Percentiles rank a stretch among this genome's conserved stretches.
phyloP scores from a whole-genome alignment of 805 yeast genomes.

The Blastobotrys terrestris region DNA sequence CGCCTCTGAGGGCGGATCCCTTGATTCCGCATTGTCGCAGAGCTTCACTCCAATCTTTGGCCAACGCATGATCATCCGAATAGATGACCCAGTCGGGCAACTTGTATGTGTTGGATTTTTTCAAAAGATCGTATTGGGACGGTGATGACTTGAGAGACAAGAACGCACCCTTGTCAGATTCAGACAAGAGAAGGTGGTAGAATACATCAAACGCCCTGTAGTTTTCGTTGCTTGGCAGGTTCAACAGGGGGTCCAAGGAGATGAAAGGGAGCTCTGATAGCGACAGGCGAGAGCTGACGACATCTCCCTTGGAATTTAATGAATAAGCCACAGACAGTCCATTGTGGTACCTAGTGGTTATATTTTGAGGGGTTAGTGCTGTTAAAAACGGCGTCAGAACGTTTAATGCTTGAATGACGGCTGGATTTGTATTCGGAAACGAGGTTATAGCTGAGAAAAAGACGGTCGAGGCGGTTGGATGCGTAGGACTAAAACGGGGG shows the following conservation, averaged over 20 bases:
- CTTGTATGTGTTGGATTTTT: constrained; percentile 24
- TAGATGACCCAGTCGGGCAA: constrained; percentile 32
- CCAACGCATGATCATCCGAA: constrained; percentile 35
- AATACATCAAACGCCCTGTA: constrained; percentile 33
- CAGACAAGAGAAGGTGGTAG: constrained; percentile 31
- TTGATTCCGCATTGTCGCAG: constrained; percentile 30
- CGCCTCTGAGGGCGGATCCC: constrained; percentile 29
- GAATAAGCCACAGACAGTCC: constrained; percentile 30
- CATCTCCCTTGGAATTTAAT: constrained; percentile 28
- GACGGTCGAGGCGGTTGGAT: constrained; percentile 28
- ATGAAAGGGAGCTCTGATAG: constrained; percentile 27
- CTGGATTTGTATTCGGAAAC: constrained; percentile 33
- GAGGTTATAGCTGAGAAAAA: constrained; percentile 26
- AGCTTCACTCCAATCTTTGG: constrained; percentile 37
- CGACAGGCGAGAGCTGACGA: constrained; percentile 28
- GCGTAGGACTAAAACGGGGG: constrained; percentile 21
- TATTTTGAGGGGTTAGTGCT: constrained; percentile 31
- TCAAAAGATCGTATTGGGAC: constrained; percentile 27
- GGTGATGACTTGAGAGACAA: constrained; percentile 27
- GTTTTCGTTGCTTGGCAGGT: constrained; percentile 22
- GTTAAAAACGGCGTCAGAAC: constrained; percentile 35
- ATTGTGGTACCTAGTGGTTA: constrained; percentile 30
- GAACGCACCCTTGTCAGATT: constrained; percentile 26
- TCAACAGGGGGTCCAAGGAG: constrained; percentile 28
- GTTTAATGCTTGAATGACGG: constrained; percentile 30